Evolutionary conservation across 2,329 filamentous ascomycete genomes (phyloP).

Genomic region (Trichoderma guizhouense): DNA sequence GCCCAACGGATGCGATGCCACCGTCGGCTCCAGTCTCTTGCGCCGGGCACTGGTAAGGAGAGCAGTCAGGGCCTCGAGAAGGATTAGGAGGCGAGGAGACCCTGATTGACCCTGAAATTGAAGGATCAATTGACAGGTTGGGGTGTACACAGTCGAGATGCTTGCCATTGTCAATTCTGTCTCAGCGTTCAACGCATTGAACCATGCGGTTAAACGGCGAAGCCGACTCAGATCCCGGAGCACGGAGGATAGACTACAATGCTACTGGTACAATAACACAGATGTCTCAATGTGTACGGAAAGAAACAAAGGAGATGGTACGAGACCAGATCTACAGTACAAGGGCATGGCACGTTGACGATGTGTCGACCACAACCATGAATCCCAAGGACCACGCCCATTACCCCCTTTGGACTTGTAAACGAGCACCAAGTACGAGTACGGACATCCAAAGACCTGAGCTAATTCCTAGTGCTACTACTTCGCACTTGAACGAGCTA

Average conservation of each 20-base stretch:
- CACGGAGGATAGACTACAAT: not conserved
- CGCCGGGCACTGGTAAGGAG: not conserved
- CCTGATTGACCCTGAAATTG: not conserved
- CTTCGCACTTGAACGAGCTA: not conserved
- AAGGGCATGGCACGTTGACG: not conserved
- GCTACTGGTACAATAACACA: not conserved
- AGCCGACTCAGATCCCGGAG: not conserved
- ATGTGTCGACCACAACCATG: not conserved
- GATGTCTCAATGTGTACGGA: not conserved
- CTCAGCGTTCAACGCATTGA: not conserved
- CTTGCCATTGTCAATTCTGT: not conserved
- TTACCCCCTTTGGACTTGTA: not conserved
- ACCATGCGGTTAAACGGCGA: not conserved
- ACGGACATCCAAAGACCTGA: not conserved
- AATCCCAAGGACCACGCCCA: not conserved
- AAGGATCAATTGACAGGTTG: not conserved
- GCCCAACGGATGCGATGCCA: constrained; percentile 2
- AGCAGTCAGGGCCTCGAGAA: not conserved
- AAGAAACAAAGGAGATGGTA: not conserved
- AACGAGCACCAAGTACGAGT: not conserved
- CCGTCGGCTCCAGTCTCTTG: not conserved
- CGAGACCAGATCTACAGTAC: not conserved
- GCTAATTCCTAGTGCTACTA: not conserved
- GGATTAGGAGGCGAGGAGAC: not conserved
- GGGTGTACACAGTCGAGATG: not conserved